Percentiles rank a stretch among this genome's conserved stretches.
phyloP scores from a whole-genome alignment of 2,329 filamentous ascomycete species.

The Pseudocercospora fuligena region DNA sequence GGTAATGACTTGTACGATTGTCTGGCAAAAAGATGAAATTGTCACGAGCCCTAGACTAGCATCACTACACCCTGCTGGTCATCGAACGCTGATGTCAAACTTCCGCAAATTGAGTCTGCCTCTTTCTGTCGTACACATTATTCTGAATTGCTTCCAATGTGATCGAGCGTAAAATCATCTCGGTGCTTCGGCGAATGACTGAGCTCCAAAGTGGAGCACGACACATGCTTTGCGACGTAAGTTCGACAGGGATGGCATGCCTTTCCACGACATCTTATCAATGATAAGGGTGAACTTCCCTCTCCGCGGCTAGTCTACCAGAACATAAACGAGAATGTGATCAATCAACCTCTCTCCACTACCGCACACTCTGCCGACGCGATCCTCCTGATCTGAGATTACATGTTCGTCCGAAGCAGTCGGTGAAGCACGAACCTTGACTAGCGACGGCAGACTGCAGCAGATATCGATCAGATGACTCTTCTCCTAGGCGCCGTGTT shows the following conservation, averaged over 20 bases:
- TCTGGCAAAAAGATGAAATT: neutral
- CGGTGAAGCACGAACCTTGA: neutral
- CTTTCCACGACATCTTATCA: neutral
- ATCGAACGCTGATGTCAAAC: neutral
- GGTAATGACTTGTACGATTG: neutral
- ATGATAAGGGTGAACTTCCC: neutral
- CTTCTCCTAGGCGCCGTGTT: neutral
- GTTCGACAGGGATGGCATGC: neutral
- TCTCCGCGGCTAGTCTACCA: neutral
- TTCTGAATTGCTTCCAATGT: neutral
- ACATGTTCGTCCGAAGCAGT: neutral
- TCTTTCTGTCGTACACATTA: neutral
- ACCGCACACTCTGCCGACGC: neutral
- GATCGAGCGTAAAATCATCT: neutral
- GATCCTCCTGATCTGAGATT: neutral
- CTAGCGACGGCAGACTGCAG: neutral
- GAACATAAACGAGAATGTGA: neutral
- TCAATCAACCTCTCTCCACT: neutral
- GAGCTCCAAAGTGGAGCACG: neutral
- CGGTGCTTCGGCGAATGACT: neutral
- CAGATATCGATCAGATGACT: neutral
- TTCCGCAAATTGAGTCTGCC: neutral
- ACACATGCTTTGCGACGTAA: neutral
- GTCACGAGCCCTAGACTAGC: neutral
- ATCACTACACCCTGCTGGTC: neutral